Conservation (phyloP, 2,329 filamentous ascomycete genomes). For the Mollisiaceae sp. region DNA sequence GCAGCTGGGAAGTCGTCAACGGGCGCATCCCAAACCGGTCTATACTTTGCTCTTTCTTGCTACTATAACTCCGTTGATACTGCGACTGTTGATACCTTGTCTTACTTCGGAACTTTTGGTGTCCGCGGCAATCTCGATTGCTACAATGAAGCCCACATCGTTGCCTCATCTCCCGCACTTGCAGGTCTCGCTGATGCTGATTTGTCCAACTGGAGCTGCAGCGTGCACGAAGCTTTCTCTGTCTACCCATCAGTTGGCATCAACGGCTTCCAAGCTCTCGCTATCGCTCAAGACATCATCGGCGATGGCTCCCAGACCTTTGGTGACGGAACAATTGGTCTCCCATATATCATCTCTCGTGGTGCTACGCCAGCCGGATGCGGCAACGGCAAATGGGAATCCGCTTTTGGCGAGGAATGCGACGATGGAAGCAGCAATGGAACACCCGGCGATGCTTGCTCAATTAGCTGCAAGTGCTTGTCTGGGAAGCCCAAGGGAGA, state of each 20-base stretch:
- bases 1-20: slow-evolving; percentile 37
- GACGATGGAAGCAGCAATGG: slow-evolving; percentile 47
- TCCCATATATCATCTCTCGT: slow-evolving; percentile 51
- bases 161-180: slow-evolving; percentile 45
- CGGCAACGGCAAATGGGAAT: slow-evolving; percentile 46
- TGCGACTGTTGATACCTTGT: slow-evolving; percentile 38
- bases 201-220: slow-evolving; percentile 51
- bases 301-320: slow-evolving; percentile 45
- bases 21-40: slow-evolving; percentile 41
- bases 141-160: slow-evolving; percentile 49
- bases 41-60: slow-evolving; percentile 51
- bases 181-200: slow-evolving; percentile 44
- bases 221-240: slow-evolving; percentile 49
- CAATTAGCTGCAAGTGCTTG: slow-evolving; percentile 47
- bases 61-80: slow-evolving; percentile 45
- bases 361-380: slow-evolving; percentile 49
- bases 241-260: slow-evolving; percentile 45
- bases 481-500: slow-evolving; percentile 41
- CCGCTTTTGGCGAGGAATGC: slow-evolving; percentile 47
- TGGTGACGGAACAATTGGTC: slow-evolving; percentile 45
- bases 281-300: slow-evolving; percentile 46
- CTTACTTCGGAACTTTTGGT: slow-evolving; percentile 47
- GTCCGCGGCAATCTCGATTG: slow-evolving; percentile 48
- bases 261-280: slow-evolving; percentile 47
- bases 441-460: slow-evolving; percentile 44